Conservation (phyloP, 257 asterid species). For the Solanum sejunctum region DNA sequence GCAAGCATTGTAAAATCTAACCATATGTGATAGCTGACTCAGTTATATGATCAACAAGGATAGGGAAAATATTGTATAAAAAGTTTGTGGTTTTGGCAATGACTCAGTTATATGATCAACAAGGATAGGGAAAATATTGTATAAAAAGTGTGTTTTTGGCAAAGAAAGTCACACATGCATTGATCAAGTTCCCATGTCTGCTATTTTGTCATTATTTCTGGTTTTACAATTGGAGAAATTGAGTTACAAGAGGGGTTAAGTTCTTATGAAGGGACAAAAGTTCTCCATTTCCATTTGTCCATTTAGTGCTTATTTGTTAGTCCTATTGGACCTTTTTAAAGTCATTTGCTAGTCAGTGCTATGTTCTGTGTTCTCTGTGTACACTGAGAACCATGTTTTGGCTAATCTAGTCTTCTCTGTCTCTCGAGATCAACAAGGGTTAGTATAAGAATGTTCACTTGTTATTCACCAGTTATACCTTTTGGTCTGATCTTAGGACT, state of each 20-base stretch:
- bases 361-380: background rate
- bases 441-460: too few relatives aligned
- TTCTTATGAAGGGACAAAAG: background rate
- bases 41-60: background rate
- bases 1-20: background rate
- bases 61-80: background rate
- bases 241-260: background rate
- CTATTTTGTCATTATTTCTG: background rate
- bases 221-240: background rate
- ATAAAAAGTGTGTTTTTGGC: background rate
- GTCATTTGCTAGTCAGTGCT: background rate
- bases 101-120: background rate
- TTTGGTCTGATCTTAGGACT: too few relatives aligned
- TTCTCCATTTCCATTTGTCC: background rate
- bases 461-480: too few relatives aligned
- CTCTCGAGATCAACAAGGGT: background rate
- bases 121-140: background rate
- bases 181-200: background rate
- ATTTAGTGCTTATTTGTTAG: background rate
- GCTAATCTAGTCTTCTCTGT: background rate
- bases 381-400: background rate
- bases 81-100: background rate
- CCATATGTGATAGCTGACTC: background rate
- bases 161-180: background rate
- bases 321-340: background rate